phyloP scores from a whole-genome alignment of 2,329 filamentous ascomycete genomes.

The Macrophomina pseudophaseolina region DNA sequence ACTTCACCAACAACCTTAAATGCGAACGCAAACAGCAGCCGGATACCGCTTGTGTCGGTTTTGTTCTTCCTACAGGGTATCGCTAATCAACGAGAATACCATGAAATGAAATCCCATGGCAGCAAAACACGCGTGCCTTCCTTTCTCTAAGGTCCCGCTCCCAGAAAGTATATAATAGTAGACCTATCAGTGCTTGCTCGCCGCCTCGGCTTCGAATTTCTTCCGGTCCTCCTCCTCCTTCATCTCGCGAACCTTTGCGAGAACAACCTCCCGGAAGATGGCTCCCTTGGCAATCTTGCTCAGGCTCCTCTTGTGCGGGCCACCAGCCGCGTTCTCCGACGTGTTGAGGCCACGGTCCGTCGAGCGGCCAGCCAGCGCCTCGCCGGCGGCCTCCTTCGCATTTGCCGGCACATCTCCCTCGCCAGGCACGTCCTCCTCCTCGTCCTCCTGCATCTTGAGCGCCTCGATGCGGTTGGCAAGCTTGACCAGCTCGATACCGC shows the following conservation, averaged over 20 bases:
- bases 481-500: conserved; percentile 95
- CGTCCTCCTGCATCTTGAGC: conserved; percentile 91
- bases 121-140: conserved; percentile 8
- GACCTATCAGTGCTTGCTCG: conserved; percentile 33
- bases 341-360: conserved; percentile 38
- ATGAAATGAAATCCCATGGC: conserved; percentile 16
- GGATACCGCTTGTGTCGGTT: conserved; percentile 22
- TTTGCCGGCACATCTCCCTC: conserved; percentile 67
- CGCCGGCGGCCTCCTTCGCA: conserved; percentile 61
- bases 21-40: background rate
- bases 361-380: conserved; percentile 44
- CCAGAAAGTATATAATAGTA: conserved; percentile 15
- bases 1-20: background rate
- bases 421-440: conserved; percentile 70
- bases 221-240: conserved; percentile 82
- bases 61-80: conserved; percentile 36
- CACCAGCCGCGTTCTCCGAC: conserved; percentile 32
- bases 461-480: conserved; percentile 93
- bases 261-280: conserved; percentile 92
- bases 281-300: conserved; percentile 67
- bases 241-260: conserved; percentile 91
- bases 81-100: conserved; percentile 31
- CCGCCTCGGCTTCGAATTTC: conserved; percentile 66
- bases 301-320: conserved; percentile 55
- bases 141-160: conserved; percentile 17